Percentiles rank a stretch among this genome's conserved stretches.
phyloP scores from a whole-genome alignment of 768 basidiomycete species.

The Trametes meyenii region DNA sequence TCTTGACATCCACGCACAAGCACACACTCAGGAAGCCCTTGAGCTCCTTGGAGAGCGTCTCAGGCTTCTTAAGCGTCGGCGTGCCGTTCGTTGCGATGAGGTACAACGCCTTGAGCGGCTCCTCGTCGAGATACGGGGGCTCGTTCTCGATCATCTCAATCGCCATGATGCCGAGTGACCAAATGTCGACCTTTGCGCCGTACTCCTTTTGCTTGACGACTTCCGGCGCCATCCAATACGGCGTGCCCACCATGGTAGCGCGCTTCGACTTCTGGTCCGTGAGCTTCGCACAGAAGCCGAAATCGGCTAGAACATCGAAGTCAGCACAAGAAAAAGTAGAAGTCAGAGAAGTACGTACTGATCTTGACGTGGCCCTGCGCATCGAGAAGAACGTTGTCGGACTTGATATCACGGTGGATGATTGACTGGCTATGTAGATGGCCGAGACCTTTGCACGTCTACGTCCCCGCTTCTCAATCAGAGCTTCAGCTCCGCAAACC shows the following conservation, averaged over 20 bases:
- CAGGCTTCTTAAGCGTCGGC: slow-evolving; percentile 95
- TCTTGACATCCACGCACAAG: slow-evolving; percentile 93
- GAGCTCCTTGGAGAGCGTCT: slow-evolving; percentile 86
- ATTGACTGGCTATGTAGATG: slow-evolving; percentile 94
- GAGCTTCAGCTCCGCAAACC: neutral
- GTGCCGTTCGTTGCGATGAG: slow-evolving; percentile 98
- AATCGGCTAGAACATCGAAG: slow-evolving; percentile 66
- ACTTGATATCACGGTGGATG: slow-evolving; percentile 97
- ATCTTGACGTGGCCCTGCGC: slow-evolving; percentile 95
- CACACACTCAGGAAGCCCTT: slow-evolving; percentile 99
- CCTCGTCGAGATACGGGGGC: slow-evolving; percentile 94
- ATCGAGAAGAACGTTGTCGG: slow-evolving; percentile 93
- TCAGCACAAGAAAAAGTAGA: neutral
- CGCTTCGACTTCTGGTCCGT: slow-evolving; percentile 97
- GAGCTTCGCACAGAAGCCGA: slow-evolving; percentile 95
- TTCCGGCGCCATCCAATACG: slow-evolving; percentile 99
- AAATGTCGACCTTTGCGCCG: slow-evolving; percentile 95
- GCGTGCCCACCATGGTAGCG: slow-evolving; percentile 98
- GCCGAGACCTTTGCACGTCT: slow-evolving; percentile 95
- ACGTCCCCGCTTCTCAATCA: neutral
- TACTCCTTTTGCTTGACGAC: slow-evolving; percentile 98
- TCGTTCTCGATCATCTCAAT: slow-evolving; percentile 99
- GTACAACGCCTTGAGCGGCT: slow-evolving; percentile 92
- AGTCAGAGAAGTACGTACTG: slow-evolving; percentile 59
- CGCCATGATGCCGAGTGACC: slow-evolving; percentile 97